Percentiles rank a stretch among this genome's conserved stretches.
Evolutionary conservation across 306 rosid genomes (phyloP).

Genomic region (Medicago lupulina): DNA sequence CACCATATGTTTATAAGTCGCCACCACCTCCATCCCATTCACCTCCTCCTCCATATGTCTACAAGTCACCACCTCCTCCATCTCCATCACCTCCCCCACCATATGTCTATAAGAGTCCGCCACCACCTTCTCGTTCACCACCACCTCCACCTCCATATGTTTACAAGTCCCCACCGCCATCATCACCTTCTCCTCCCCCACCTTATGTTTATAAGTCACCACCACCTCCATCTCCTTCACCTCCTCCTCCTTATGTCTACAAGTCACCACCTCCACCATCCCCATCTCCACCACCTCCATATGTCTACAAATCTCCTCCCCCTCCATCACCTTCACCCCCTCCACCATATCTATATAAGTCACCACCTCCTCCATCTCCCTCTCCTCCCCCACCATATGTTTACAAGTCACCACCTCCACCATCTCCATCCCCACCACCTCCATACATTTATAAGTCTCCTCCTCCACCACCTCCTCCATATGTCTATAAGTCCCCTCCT

Average conservation of each 20-base stretch:
- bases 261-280: constrained; percentile 25
- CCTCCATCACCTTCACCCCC: constrained; percentile 38
- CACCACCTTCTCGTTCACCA: constrained; percentile 9
- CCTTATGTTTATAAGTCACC: not conserved
- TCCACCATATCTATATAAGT: not conserved
- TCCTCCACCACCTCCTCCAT: constrained; percentile 18
- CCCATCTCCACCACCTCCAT: constrained; percentile 8
- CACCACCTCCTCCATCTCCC: not conserved
- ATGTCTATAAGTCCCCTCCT: constrained; percentile 5
- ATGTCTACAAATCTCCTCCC: not conserved
- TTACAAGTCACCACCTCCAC: constrained; percentile 8
- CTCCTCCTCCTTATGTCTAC: not conserved
- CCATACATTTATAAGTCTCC: constrained; percentile 24
- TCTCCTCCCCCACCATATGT: constrained; percentile 32
- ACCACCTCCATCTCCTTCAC: not conserved
- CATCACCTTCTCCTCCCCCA: not conserved
- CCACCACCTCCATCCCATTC: not conserved
- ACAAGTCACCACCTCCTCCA: constrained; percentile 30
- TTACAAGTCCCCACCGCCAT: not conserved
- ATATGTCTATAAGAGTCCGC: constrained; percentile 2
- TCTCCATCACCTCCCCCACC: constrained; percentile 39
- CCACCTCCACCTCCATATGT: constrained; percentile 38
- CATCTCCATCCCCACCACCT: not conserved
- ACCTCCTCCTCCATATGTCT: constrained; percentile 8
- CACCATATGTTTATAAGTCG: not conserved